phyloP scores from a whole-genome alignment of 345 rosid genomes.

The Kandelia obovata region DNA sequence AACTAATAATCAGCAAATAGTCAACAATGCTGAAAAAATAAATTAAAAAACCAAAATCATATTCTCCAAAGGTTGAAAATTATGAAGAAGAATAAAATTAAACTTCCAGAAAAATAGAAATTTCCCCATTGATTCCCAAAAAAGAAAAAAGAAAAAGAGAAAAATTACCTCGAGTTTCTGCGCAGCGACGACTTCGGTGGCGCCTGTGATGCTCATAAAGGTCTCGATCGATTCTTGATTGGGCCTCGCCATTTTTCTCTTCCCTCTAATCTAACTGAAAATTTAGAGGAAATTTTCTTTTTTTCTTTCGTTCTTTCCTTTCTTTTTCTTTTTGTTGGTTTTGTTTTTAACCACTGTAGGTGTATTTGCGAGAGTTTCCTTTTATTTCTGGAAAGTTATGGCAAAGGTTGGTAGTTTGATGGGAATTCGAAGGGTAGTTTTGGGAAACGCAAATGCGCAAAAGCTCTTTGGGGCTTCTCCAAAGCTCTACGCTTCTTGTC shows the following conservation, averaged over 20 bases:
- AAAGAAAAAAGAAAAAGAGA: background rate
- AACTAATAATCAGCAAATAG: too few species aligned
- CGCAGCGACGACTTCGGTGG: slow-evolving; percentile 57
- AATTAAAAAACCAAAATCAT: background rate
- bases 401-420: too few species aligned
- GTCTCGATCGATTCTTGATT: slow-evolving; percentile 81
- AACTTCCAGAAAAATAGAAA: background rate
- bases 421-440: too few species aligned
- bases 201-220: slow-evolving; percentile 85
- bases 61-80: background rate
- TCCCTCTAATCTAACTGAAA: background rate
- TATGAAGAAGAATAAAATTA: background rate
- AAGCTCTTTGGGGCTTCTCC: too few species aligned
- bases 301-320: background rate
- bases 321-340: background rate
- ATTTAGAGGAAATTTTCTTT: background rate
- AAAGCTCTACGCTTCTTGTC: too few species aligned
- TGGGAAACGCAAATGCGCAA: too few species aligned
- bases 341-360: too few species aligned
- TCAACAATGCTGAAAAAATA: too few species aligned
- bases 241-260: slow-evolving; percentile 54
- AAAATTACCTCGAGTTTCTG: slow-evolving; percentile 64
- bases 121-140: background rate
- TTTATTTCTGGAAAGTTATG: too few species aligned
- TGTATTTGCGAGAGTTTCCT: too few species aligned